Conservation (phyloP, 1,139 yeast species). For the Saccharomycopsis hybrid region DNA sequence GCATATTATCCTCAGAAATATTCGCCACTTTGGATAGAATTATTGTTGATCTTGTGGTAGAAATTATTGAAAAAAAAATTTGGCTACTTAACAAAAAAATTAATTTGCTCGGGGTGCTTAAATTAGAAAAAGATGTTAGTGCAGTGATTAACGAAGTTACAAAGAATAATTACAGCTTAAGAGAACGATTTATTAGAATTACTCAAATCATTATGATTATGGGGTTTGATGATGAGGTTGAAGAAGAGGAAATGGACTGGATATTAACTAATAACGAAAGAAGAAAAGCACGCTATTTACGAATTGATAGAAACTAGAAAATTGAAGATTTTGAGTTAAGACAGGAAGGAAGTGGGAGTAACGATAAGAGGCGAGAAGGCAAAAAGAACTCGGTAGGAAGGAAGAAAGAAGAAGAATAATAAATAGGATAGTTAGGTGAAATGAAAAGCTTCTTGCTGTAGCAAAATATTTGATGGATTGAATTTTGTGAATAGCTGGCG, state of each 20-base stretch:
- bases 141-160: conserved; percentile 61
- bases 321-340: no score
- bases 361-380: no score
- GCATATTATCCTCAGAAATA: conserved; percentile 45
- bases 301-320: conserved; percentile 35
- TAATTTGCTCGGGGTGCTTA: conserved; percentile 79
- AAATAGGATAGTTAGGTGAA: no score
- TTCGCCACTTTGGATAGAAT: conserved; percentile 31
- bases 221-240: conserved; percentile 67
- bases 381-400: no score
- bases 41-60: conserved; percentile 45
- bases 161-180: conserved; percentile 57
- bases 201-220: conserved; percentile 78
- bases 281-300: conserved; percentile 46
- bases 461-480: no score
- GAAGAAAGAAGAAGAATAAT: no score
- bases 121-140: conserved; percentile 77
- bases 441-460: no score
- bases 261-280: conserved; percentile 74
- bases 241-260: conserved; percentile 53
- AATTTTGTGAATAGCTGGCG: no score
- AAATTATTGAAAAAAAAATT: conserved; percentile 59
- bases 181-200: conserved; percentile 72
- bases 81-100: conserved; percentile 60
- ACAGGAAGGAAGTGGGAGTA: not conserved